Percentiles rank a stretch among this genome's conserved stretches.
phyloP scores from a whole-genome alignment of 2,329 filamentous ascomycete genomes.

The Epichloe gansuensis region DNA sequence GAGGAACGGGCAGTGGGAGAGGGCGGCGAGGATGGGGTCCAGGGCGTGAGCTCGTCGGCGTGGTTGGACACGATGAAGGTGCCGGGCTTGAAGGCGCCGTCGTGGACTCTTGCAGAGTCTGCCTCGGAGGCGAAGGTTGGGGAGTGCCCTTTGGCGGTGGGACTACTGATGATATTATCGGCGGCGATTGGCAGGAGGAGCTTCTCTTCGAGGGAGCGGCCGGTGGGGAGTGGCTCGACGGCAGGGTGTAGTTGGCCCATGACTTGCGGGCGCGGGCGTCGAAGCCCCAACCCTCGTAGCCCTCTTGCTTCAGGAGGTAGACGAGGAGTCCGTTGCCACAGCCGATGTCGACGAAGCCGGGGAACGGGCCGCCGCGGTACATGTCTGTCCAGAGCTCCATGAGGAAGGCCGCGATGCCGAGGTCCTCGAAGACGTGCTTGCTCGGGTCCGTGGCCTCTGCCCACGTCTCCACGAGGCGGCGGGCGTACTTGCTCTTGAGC shows the following conservation, averaged over 20 bases:
- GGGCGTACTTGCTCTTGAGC: slow-evolving; percentile 71
- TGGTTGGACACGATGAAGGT: slow-evolving; percentile 97
- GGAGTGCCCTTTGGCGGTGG: not conserved
- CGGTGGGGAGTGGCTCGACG: slow-evolving; percentile 14
- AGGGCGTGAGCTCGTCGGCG: slow-evolving; percentile 88
- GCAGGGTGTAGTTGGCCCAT: slow-evolving; percentile 58
- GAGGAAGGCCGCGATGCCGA: slow-evolving; percentile 81
- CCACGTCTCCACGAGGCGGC: slow-evolving; percentile 61
- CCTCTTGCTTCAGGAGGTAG: slow-evolving; percentile 67
- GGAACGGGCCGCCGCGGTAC: slow-evolving; percentile 54
- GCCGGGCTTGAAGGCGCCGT: slow-evolving; percentile 55
- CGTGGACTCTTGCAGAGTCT: slow-evolving; percentile 24
- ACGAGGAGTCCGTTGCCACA: slow-evolving; percentile 91
- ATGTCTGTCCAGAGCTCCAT: slow-evolving; percentile 84
- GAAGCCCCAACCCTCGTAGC: slow-evolving; percentile 79
- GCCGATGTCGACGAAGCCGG: slow-evolving; percentile 90
- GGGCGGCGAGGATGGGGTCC: slow-evolving; percentile 77
- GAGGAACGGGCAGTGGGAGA: slow-evolving; percentile 71
- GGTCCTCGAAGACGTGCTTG: slow-evolving; percentile 93
- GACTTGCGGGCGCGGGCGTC: slow-evolving; percentile 79
- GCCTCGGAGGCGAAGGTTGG: not conserved
- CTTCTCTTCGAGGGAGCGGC: slow-evolving; percentile 28
- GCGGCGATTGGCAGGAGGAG: slow-evolving; percentile 34
- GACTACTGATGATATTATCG: too few relatives aligned
- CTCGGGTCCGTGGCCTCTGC: slow-evolving; percentile 73